phyloP scores from a whole-genome alignment of 2,329 filamentous ascomycete species.

The Fusarium devonianum region DNA sequence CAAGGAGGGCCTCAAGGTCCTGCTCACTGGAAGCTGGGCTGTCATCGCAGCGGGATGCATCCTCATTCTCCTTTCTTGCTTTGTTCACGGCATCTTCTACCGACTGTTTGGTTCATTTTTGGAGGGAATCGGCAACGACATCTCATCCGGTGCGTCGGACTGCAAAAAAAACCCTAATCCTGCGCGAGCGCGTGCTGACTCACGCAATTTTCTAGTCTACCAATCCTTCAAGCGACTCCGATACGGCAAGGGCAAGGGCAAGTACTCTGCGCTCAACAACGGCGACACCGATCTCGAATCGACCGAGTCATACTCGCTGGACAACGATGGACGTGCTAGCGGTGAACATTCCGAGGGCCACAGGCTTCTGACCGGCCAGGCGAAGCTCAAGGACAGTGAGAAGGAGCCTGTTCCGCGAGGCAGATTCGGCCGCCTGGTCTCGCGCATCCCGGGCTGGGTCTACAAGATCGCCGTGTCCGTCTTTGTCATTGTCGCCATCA shows the following conservation, averaged over 20 bases:
- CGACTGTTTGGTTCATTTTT: slow-evolving; percentile 33
- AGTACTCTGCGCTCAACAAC: slow-evolving; percentile 26
- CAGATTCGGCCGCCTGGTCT: slow-evolving; percentile 17
- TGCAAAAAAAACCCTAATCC: neutral
- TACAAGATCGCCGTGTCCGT: slow-evolving; percentile 25
- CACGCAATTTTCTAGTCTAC: slow-evolving; percentile 15
- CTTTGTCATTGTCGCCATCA: slow-evolving; percentile 33
- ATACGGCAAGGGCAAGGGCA: too few species aligned
- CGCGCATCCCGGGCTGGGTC: slow-evolving; percentile 22
- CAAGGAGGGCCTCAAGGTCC: slow-evolving; percentile 44
- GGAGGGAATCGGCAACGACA: slow-evolving; percentile 25
- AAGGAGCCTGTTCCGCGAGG: slow-evolving; percentile 10
- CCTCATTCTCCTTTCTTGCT: slow-evolving; percentile 37
- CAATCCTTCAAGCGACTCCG: slow-evolving; percentile 24
- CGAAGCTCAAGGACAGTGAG: too few species aligned
- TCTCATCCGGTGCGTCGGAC: slow-evolving; percentile 26
- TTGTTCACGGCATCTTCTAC: slow-evolving; percentile 37
- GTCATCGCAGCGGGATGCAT: slow-evolving; percentile 34
- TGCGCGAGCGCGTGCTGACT: slow-evolving; percentile 6
- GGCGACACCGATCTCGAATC: slow-evolving; percentile 29
- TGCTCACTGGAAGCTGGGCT: slow-evolving; percentile 42
- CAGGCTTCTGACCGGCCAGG: slow-evolving; percentile 3
- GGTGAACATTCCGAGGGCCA: slow-evolving; percentile 18
- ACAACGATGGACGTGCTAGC: slow-evolving; percentile 25
- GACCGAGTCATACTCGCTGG: slow-evolving; percentile 32